Base-by-base conservation (phyloP, 2,329 filamentous ascomycete genomes). In the Sporothrix curviconia region DNA sequence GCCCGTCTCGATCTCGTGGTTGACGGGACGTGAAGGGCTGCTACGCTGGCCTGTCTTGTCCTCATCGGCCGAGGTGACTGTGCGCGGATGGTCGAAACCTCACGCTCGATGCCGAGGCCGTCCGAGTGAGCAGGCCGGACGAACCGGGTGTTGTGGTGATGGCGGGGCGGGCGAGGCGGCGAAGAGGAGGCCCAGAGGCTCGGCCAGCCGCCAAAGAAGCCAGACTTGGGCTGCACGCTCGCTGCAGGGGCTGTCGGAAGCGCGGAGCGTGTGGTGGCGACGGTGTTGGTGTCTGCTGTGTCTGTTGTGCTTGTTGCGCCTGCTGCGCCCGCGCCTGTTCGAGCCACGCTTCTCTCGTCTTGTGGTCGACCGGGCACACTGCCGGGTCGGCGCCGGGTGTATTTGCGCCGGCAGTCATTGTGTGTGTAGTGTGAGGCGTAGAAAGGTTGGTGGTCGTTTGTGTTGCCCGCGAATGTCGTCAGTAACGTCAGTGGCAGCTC, bases 311-410 rank as follows among this genome's bases (percentile, higher is more conserved):
- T 60, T 22, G 42, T 36, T 58, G 57, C 32, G 53, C 53, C 14
- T 67, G 60, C 71, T 79, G 74, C 68, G 82, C 72, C 61, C 74
- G 76, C 40, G 86, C 84, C 68, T 90, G 84, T 58, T 81, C 78
- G 37, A 97, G 81, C 92, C 92, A 99, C 66, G 87, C 84, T 66
- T 91, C 87, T 66, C 94, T 87, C 54, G 90, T 87, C 67, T 90
- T 89, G 74, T 92, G 88, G 74, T 97, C 92, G 67, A 97, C 90
- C 5, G 94, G 94, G 67, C 94, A 97, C 58, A 59, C 55, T 57
- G 61, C 56, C 22, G 28, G n/a, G 6, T 19, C 47, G 34, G 30
- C 40, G 36, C 40, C 42, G 37, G 32, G 7, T 37, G 50, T 15
- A 40, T 44, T 37, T 44, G 25, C 52, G 50, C 24, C 24, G 7